These are phyloP conservation scores for Sextonia rubra DNA, from an alignment of 164 flowering plant genomes.

Conservation along the genomic window DNA sequence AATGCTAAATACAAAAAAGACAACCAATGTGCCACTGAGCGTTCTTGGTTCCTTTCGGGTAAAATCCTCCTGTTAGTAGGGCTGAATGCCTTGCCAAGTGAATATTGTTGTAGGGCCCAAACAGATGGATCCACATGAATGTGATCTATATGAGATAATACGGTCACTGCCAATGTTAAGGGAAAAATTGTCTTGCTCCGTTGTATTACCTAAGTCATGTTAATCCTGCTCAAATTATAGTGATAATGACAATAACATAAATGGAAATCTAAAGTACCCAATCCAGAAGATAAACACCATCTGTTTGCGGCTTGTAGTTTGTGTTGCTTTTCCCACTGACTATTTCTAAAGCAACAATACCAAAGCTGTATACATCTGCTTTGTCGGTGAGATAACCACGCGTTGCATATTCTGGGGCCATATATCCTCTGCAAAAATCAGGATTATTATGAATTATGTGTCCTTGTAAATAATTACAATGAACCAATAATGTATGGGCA, in stretches of 20 bases:
- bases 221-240: not conserved
- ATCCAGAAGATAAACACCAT: conserved; percentile 49
- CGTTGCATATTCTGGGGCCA: conserved; percentile 74
- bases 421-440: conserved; percentile 45
- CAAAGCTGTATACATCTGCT: conserved; percentile 71
- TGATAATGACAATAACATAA: too few relatives aligned
- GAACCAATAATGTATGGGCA: not conserved
- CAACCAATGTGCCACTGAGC: too few relatives aligned
- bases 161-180: too few relatives aligned
- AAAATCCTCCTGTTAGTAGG: too few relatives aligned
- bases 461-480: not conserved
- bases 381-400: conserved; percentile 64
- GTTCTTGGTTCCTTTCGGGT: too few relatives aligned
- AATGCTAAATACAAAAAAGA: too few relatives aligned
- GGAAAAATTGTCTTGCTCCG: too few relatives aligned
- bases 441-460: not conserved
- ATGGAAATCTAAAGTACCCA: conserved; percentile 34
- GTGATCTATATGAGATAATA: too few relatives aligned
- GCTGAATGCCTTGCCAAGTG: too few relatives aligned
- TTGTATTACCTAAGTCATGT: not conserved
- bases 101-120: too few relatives aligned
- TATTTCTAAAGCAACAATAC: conserved; percentile 51
- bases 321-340: conserved; percentile 62
- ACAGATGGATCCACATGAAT: too few relatives aligned
- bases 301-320: conserved; percentile 22